Conservation (phyloP, 768 basidiomycete genomes). For the Boletus sp. region DNA sequence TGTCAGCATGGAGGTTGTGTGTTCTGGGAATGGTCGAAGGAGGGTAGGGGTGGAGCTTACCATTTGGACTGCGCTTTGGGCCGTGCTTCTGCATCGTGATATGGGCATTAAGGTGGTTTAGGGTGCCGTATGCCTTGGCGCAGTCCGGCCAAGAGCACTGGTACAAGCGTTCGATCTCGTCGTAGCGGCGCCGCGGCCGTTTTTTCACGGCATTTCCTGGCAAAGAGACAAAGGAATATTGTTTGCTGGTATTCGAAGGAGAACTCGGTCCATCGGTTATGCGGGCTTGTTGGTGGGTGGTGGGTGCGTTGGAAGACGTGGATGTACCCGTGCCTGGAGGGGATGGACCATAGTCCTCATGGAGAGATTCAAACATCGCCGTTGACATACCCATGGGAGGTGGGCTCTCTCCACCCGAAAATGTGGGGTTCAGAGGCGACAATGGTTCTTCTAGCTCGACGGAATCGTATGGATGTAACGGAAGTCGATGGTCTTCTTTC, state of each 20-base stretch:
- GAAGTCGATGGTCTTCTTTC: constrained; percentile 31
- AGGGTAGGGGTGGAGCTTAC: constrained; percentile 43
- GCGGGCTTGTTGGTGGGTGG: constrained; percentile 24
- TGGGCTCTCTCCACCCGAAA: constrained; percentile 41
- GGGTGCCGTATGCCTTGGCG: constrained; percentile 85
- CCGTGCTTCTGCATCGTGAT: constrained; percentile 99
- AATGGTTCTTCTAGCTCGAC: constrained; percentile 45
- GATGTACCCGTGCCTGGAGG: constrained; percentile 63
- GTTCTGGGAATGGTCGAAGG: neutral
- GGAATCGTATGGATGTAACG: constrained; percentile 33
- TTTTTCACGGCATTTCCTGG: constrained; percentile 81
- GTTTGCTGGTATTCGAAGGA: constrained; percentile 53
- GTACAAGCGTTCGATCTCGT: constrained; percentile 95
- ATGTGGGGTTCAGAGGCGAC: constrained; percentile 54
- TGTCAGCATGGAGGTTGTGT: constrained; percentile 6
- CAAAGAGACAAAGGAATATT: constrained; percentile 78
- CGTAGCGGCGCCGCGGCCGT: constrained; percentile 80
- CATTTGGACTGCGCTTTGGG: constrained; percentile 80
- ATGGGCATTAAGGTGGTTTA: constrained; percentile 97
- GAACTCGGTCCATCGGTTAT: constrained; percentile 26
- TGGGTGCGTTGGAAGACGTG: constrained; percentile 45
- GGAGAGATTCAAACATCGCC: constrained; percentile 43
- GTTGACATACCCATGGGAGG: constrained; percentile 30
- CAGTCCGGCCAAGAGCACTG: constrained; percentile 78
- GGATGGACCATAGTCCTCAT: constrained; percentile 55